phyloP scores from a whole-genome alignment of 176 grass and related monocot genomes.

The Thalia dealbata region DNA sequence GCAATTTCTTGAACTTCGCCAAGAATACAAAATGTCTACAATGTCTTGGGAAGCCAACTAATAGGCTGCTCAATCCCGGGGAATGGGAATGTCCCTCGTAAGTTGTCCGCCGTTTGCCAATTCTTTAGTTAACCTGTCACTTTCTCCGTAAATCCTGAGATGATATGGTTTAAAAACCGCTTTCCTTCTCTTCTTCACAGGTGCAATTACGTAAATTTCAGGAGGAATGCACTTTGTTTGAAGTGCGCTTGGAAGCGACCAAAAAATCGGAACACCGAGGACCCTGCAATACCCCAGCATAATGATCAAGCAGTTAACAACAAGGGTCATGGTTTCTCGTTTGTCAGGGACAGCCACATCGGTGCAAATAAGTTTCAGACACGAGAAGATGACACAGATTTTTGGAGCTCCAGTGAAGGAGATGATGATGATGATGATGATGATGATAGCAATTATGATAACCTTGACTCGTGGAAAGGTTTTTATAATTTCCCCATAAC shows the following conservation, averaged over 20 bases:
- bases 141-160: neutral
- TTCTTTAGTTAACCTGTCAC: neutral
- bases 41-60: conserved; percentile 73
- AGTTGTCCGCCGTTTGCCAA: conserved; percentile 8
- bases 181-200: conserved; percentile 23
- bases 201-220: conserved; percentile 91
- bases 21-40: conserved; percentile 91
- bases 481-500: conserved; percentile 63
- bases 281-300: conserved; percentile 18
- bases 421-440: conserved; percentile 18
- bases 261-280: conserved; percentile 54
- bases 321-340: conserved; percentile 41
- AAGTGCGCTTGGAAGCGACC: conserved; percentile 85
- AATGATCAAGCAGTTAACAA: conserved; percentile 25
- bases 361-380: conserved; percentile 15
- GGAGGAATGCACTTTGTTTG: conserved; percentile 70
- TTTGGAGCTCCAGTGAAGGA: conserved; percentile 12
- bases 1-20: conserved; percentile 94
- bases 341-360: conserved; percentile 46
- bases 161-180: neutral
- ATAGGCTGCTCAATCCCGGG: conserved; percentile 59
- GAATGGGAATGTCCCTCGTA: conserved; percentile 94
- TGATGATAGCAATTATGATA: too few species aligned
- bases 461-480: conserved; percentile 16
- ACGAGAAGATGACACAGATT: conserved; percentile 38